Evolutionary conservation across 495 filamentous ascomycete species (phyloP).

Genomic region (Amniculicola lignicola): DNA sequence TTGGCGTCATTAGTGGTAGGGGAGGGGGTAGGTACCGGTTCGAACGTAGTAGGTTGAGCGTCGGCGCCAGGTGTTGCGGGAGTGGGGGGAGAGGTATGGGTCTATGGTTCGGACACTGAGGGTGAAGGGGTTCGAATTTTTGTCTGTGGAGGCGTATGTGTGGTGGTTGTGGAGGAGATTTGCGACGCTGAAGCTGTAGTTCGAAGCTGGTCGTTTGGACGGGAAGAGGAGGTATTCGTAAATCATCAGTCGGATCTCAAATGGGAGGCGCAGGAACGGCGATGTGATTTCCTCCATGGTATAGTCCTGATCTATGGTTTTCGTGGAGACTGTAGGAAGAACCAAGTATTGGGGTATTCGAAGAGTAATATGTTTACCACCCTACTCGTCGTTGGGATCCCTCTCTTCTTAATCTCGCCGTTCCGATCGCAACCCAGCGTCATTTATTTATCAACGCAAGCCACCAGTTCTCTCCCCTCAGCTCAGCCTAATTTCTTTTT

Average conservation of each 20-base stretch:
- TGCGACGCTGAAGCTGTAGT: not conserved
- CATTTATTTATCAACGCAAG: too few species aligned
- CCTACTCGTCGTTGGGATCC: too few species aligned
- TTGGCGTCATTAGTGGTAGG: not conserved
- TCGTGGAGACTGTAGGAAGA: too few species aligned
- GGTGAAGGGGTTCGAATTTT: constrained; percentile 13
- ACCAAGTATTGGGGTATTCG: too few species aligned
- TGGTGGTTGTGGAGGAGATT: constrained; percentile 30
- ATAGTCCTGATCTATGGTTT: too few species aligned
- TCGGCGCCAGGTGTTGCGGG: constrained; percentile 1
- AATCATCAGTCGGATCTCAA: constrained; percentile 48
- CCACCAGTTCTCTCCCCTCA: too few species aligned
- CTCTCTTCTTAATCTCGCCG: too few species aligned
- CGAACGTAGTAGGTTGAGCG: constrained; percentile 17
- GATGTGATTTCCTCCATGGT: too few species aligned
- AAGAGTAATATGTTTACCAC: too few species aligned
- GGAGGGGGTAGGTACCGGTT: constrained; percentile 8
- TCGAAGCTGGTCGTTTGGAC: constrained; percentile 6
- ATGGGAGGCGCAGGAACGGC: constrained; percentile 43
- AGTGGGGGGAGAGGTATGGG: constrained; percentile 20
- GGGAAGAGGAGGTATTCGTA: constrained; percentile 38
- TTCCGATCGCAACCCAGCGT: too few species aligned
- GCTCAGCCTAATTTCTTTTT: too few species aligned
- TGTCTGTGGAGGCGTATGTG: constrained; percentile 25
- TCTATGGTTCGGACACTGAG: constrained; percentile 36